Evolutionary conservation across 345 rosid species (phyloP).

Genomic region (Toxicodendron radicans): DNA sequence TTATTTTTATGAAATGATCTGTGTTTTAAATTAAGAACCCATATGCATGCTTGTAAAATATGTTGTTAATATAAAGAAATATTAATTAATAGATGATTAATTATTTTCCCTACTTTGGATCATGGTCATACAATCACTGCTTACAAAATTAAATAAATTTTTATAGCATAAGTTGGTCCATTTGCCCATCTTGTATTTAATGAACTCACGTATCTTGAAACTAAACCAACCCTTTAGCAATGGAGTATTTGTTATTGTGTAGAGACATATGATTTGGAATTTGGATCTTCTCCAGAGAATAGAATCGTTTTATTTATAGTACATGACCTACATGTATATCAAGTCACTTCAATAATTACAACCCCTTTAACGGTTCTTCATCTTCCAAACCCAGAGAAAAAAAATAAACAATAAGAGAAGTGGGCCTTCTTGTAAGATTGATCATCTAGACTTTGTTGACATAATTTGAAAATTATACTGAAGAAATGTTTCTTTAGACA

Average conservation of each 20-base stretch:
- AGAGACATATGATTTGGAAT: background rate
- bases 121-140: slow-evolving; percentile 1
- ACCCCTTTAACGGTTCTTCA: slow-evolving; percentile 12
- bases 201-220: background rate
- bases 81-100: no score
- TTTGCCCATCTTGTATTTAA: slow-evolving; percentile 3
- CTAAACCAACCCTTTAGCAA: slow-evolving; percentile 5
- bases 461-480: no score
- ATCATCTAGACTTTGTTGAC: background rate
- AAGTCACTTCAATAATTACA: slow-evolving; percentile 16
- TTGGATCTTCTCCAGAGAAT: slow-evolving; percentile 11
- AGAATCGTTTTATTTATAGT: slow-evolving; percentile 16
- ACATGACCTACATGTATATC: slow-evolving; percentile 9
- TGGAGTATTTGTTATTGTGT: background rate
- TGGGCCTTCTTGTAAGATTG: background rate
- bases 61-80: no score
- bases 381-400: background rate
- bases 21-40: no score
- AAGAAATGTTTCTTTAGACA: no score
- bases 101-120: no score
- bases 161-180: background rate
- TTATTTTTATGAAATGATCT: no score
- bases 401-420: background rate
- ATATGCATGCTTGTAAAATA: no score
- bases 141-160: background rate